These are phyloP conservation scores for Arbutus unedo DNA, from an alignment of 148 eudicot species.

Conservation along the genomic window DNA sequence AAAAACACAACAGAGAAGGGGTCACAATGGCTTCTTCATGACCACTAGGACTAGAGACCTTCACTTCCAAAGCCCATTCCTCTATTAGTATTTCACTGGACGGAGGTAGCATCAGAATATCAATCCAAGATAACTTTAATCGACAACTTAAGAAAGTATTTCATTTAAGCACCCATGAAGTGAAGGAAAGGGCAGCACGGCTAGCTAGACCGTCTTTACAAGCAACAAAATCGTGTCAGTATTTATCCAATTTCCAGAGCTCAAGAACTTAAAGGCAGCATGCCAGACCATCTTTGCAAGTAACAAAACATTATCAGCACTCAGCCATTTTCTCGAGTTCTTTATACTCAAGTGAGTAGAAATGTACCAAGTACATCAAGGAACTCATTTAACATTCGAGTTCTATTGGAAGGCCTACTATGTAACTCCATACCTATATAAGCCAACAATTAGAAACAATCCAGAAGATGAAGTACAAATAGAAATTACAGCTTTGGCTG, in stretches of 20 bases:
- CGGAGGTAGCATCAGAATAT: background rate
- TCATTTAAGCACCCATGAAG: background rate
- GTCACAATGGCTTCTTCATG: background rate
- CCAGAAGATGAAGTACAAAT: background rate
- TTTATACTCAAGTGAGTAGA: background rate
- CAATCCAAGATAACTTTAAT: background rate
- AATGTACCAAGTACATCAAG: background rate
- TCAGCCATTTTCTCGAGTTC: background rate
- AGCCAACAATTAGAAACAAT: background rate
- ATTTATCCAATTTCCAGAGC: background rate
- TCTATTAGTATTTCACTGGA: background rate
- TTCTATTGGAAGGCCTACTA: too few species aligned
- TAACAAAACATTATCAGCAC: background rate
- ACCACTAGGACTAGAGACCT: background rate
- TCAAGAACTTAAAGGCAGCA: background rate
- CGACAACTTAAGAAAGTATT: background rate
- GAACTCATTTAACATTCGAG: background rate
- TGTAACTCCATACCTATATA: background rate
- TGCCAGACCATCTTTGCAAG: background rate
- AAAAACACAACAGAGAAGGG: background rate
- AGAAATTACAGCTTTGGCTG: background rate
- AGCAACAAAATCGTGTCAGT: background rate
- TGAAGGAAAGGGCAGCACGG: slow-evolving; percentile 1
- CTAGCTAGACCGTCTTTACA: background rate
- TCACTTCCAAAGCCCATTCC: background rate